Evolutionary conservation across 2,329 filamentous ascomycete genomes (phyloP), one percentile per base, ranked within the genome.

Genomic region (Aotearoamyces nothofagi): DNA sequence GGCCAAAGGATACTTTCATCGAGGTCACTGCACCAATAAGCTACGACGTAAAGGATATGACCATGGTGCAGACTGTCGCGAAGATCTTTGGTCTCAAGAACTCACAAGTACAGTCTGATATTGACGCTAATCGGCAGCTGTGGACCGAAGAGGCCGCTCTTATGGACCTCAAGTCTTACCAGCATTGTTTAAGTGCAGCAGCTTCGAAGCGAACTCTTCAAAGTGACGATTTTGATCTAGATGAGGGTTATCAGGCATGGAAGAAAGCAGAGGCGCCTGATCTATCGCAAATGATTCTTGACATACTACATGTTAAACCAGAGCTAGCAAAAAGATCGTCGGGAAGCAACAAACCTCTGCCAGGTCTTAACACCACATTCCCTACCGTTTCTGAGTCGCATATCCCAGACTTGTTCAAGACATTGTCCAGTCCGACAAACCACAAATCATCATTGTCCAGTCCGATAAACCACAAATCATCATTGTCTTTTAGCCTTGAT

Each of bases 31-130:
- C 84, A 3, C 84, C 87, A 8, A 60, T 92, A 33, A 90, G 74
- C 46, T 82, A 93, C 52, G 82, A 94, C 52, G 78, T 96, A 48
- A 93, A 90, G 54, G 90, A 98, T 49, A 98, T 98, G 90, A 77
- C 77, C 20, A 68, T 94, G 55, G 90, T 93, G 15, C 78, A 90
- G 50, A 69, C 78, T 19, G 86, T 98, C 15, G 80, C 78, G 28
- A 76, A 68, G 43, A 80, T 94, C 38, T 98, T 96, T 54, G 79
- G 78, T 24, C 64, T 87, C 34, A 73, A 74, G 24, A 72, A 78
- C 39, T 72, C 75, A 2, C 75, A 90, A 40, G 77, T 86, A 5
- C 90, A 98, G 55, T 68, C 69, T 24, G 86, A 94, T 44, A 81
- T 98, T 47, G 79, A 92, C 52, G 68, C 73, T 27, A 71, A 92